Evolutionary conservation across 805 yeast species (phyloP), one percentile per base, ranked within the genome.

Genomic region (Kodamaea laetipori): DNA sequence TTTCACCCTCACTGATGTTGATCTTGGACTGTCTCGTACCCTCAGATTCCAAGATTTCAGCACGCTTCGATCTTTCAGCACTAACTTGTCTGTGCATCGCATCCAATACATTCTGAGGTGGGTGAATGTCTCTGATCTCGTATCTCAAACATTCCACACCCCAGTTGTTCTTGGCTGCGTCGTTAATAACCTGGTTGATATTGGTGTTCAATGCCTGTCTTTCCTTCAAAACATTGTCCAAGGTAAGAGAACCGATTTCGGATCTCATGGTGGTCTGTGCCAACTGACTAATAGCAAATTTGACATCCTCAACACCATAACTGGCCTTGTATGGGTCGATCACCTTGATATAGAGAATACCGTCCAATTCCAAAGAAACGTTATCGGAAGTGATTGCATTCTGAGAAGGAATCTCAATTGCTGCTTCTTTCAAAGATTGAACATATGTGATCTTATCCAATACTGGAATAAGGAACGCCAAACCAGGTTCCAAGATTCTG

Each of bases 231-330:
- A 86, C 95, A 37, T 82, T 80, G 60, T 88, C 95, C 54, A 87
- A 74, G 2, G 90, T 74, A 70, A 87, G 69, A 51, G 86, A 87
- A 39, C 96, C 95, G 57, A 87, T 87, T 62, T 87, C 96, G 1
- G 89, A 81, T 56, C 96, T 74, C 96, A 87, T 87, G 10, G 95
- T 86, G 8, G 96, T 88, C 62, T 87, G 95, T 0, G 95, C 95
- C 51, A 88, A 74, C 64, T 88, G 95, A 31, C 85, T 73, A 43
- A 88, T 81, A 28, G 95, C 95, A 60, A 84, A 88, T 57, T 83
- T 87, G 38, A 90, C 88, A 56, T 87, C 90, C 58, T 88, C 95
- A 13, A 87, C 95, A 10, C 95, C 95, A 55, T 87, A 87, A 34
- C 87, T 78, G 3, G 95, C 95, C 67, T 84, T 86, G 61, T 83